phyloP scores from a whole-genome alignment of 805 yeast genomes.

The Wickerhamiella sergipiensis region DNA sequence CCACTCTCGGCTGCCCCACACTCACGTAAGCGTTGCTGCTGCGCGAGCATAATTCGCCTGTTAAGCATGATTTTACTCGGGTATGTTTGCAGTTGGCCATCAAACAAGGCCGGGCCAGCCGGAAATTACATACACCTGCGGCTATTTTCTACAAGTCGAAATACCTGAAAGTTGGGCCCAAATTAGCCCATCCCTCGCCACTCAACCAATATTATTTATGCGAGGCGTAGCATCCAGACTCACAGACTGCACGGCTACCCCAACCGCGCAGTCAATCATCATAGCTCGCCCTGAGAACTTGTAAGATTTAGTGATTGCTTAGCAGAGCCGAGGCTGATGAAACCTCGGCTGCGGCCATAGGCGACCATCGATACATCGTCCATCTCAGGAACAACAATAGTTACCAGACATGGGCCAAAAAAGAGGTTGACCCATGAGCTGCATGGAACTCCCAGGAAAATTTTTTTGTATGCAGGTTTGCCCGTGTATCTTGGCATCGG shows the following conservation, averaged over 20 bases:
- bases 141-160: too few relatives aligned
- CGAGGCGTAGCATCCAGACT: too few relatives aligned
- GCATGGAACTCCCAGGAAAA: not conserved
- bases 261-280: not conserved
- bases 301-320: not conserved
- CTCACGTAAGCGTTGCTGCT: not conserved
- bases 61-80: not conserved
- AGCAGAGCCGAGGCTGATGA: not conserved
- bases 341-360: not conserved
- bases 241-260: not conserved
- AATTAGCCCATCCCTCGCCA: too few relatives aligned
- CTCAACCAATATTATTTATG: too few relatives aligned
- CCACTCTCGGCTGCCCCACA: not conserved
- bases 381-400: not conserved
- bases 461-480: not conserved
- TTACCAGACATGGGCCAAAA: too few relatives aligned
- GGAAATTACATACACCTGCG: too few relatives aligned
- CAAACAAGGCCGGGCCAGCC: too few relatives aligned
- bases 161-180: too few relatives aligned
- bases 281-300: not conserved
- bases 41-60: not conserved
- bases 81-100: not conserved
- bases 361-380: not conserved
- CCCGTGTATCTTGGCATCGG: not conserved
- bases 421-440: not conserved